Evolutionary conservation across 2,329 filamentous ascomycete genomes (phyloP).

Genomic region (Fusarium sp.): DNA sequence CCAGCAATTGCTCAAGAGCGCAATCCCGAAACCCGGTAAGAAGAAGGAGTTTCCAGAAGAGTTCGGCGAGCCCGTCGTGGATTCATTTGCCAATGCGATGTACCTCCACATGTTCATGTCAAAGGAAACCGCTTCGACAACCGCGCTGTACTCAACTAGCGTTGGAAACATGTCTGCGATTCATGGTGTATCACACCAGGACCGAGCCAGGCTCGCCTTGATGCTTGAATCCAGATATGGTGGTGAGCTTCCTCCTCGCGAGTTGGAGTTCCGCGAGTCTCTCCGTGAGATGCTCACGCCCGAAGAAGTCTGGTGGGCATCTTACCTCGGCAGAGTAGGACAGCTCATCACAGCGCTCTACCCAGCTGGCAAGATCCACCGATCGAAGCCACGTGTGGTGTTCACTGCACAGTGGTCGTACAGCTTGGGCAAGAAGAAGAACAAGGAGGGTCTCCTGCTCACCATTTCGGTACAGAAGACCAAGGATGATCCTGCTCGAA

Average conservation of each 20-base stretch:
- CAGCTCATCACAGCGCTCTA: conserved; percentile 68
- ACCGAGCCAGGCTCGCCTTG: conserved; percentile 70
- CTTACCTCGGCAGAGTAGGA: conserved; percentile 71
- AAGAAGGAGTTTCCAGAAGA: conserved; percentile 51
- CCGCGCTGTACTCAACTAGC: conserved; percentile 72
- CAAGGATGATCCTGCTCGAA: conserved; percentile 52
- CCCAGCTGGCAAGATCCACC: conserved; percentile 65
- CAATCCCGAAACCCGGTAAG: conserved; percentile 56
- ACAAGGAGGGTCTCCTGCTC: conserved; percentile 57
- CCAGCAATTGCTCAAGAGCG: conserved; percentile 58
- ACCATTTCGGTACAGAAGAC: conserved; percentile 56
- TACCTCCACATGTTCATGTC: conserved; percentile 63
- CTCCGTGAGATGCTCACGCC: conserved; percentile 65
- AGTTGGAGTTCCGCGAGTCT: conserved; percentile 64
- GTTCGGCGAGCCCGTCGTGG: conserved; percentile 61
- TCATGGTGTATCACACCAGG: conserved; percentile 71
- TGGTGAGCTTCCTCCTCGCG: conserved; percentile 69
- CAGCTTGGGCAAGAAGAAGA: conserved; percentile 54
- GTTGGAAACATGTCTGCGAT: conserved; percentile 70
- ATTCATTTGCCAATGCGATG: conserved; percentile 69
- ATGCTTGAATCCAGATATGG: conserved; percentile 73
- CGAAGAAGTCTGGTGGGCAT: conserved; percentile 72
- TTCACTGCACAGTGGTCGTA: conserved; percentile 57
- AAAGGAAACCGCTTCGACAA: conserved; percentile 66
- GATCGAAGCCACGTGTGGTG: conserved; percentile 53